Base-by-base conservation (phyloP, 805 yeast genomes). In the Lachancea lanzarotensis region DNA sequence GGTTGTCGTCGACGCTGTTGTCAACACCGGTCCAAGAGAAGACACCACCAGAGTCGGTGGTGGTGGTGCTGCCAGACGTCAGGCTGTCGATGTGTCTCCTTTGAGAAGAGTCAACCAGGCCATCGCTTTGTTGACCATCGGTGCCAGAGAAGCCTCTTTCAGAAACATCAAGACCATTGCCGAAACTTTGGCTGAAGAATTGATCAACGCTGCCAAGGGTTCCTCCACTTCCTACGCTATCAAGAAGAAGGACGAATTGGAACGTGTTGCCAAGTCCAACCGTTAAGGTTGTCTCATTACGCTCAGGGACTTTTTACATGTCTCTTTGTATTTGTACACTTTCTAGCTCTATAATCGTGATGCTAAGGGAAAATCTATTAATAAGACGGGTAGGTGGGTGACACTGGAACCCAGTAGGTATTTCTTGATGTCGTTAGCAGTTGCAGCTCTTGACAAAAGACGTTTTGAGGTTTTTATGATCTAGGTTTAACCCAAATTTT, bases 171-270 rank as follows among this genome's bases (percentile, higher is more conserved):
- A 95, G 88, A 89, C 98, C 74, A 93, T 93, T 75, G 95, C 98
- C 71, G 99, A 93, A 80, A 93, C 98, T 79, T 86, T 93, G 73
- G 98, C 99, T 72, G 99, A 93, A 82, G 99, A 93, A 83, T 86
- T 93, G 75, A 95, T 93, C 76, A 93, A 93, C 82, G 99, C 99
- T 69, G 98, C 95, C 71, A 93, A 93, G 84, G 98, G 98, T 78
- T 93, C 98, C 68, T 90, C 99, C 63, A 95, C 97, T 75, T 93
- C 98, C 70, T 95, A 90, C 75, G 98, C 98, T 68, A 95, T 93
- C 81, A 93, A 93, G 95, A 93, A 93, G 98, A 93, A 93, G 95
- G 99, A 93, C 76, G 99, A 93, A 84, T 86, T 93, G 75, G 99
- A 93, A 84, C 95, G 99, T 86, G 99, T 93, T 76, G 99, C 99